A percentile compares a stretch with the other conserved stretches of the same genome.
phyloP scores from a whole-genome alignment of 2,329 filamentous ascomycete genomes.

The Hypoxylon sp. region DNA sequence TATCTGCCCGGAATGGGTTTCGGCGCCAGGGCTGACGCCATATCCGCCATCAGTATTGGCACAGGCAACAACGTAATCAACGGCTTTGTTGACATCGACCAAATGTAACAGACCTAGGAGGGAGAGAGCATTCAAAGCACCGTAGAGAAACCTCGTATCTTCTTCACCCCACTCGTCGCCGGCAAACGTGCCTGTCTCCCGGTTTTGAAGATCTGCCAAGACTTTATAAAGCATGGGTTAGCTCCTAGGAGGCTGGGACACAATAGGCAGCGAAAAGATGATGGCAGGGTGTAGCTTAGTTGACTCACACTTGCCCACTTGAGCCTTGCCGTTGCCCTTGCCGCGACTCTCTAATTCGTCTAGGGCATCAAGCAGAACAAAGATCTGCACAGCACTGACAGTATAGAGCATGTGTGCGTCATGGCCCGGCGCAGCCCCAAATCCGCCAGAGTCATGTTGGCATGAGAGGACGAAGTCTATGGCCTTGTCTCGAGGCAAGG shows the following conservation, averaged over 20 bases:
- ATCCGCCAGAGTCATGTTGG: conserved; percentile 88
- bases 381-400: conserved; percentile 92
- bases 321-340: conserved; percentile 77
- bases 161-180: conserved; percentile 98
- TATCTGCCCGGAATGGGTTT: conserved; percentile 95
- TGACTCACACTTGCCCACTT: conserved; percentile 83
- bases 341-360: conserved; percentile 82
- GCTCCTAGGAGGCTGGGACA: conserved; percentile 30
- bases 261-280: conserved; percentile 31
- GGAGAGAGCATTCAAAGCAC: conserved; percentile 89
- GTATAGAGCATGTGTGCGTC: conserved; percentile 98
- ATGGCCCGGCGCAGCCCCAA: conserved; percentile 93
- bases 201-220: conserved; percentile 86
- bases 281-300: conserved; percentile 37
- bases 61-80: conserved; percentile 83
- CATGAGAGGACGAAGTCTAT: conserved; percentile 97
- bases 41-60: conserved; percentile 96
- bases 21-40: conserved; percentile 88
- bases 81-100: conserved; percentile 84
- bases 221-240: conserved; percentile 60
- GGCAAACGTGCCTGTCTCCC: conserved; percentile 85
- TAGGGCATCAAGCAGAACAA: conserved; percentile 87
- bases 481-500: conserved; percentile 83
- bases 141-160: conserved; percentile 95
- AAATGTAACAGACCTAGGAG: conserved; percentile 80